These are phyloP conservation scores for Paracorniculantispora psalliotae DNA, from an alignment of 2,329 filamentous ascomycete genomes.

Conservation along the genomic window DNA sequence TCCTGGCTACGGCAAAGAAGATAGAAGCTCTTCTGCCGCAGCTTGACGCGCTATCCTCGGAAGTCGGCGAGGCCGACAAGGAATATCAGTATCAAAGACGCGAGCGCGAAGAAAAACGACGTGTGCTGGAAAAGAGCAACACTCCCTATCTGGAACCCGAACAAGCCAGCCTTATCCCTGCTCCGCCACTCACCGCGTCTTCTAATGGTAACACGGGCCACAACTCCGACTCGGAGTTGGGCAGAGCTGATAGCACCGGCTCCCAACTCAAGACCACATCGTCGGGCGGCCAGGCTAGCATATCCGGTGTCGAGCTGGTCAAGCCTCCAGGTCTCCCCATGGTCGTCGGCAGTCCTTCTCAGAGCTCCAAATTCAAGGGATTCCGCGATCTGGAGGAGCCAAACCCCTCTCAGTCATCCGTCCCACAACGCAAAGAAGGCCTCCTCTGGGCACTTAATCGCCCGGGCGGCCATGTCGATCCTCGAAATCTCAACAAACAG, in stretches of 20 bases:
- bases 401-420: conserved; percentile 50
- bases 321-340: conserved; percentile 53
- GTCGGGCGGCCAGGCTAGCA: conserved; percentile 36
- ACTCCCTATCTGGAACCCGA: conserved; percentile 68
- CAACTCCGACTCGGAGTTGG: conserved; percentile 63
- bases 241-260: conserved; percentile 67
- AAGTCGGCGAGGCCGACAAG: conserved; percentile 92
- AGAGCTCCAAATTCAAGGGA: conserved; percentile 71
- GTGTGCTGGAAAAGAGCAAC: conserved; percentile 83
- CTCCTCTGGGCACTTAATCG: conserved; percentile 90
- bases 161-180: conserved; percentile 40
- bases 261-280: conserved; percentile 57
- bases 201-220: conserved; percentile 44
- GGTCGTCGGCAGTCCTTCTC: conserved; percentile 45
- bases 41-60: conserved; percentile 77
- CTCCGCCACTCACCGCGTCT: conserved; percentile 24
- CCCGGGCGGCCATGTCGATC: conserved; percentile 90
- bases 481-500: conserved; percentile 91
- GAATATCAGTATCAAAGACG: conserved; percentile 92
- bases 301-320: conserved; percentile 41
- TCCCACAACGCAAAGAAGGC: conserved; percentile 79
- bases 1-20: conserved; percentile 77
- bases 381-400: conserved; percentile 89
- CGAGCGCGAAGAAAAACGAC: conserved; percentile 92
- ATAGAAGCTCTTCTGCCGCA: conserved; percentile 84